Evolutionary conservation across 352 stramenopile species (phyloP), one percentile per base, ranked within the genome.

Genomic region (Halophytophthora batemanensis): DNA sequence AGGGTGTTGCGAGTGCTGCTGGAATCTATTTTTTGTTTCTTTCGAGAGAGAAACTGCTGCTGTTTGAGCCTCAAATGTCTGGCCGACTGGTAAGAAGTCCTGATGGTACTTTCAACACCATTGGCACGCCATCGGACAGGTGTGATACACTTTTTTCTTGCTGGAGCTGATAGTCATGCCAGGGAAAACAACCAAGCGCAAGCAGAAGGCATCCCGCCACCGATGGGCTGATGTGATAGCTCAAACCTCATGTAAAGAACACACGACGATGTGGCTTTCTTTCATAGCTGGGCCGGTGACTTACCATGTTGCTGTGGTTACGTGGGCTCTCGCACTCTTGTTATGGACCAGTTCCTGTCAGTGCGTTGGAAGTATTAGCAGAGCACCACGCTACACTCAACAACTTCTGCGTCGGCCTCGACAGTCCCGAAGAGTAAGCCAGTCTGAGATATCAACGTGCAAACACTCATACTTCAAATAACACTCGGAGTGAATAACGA

Each of bases 311-410:
- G 18, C 34, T 0, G 33, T 38, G 23, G 15, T 23, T 18, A 42
- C 25, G 18, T 37, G 3, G 2, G 18, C 13, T 3, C 47, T 45
- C 46, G 45, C n/a, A 34, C 15, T 3, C 35, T 18, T 52, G 41
- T 13, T 6, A 11, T 51, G 21, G n/a, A 2, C 43, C 29, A 86
- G 75, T 86, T n/a, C 61, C 61, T 17, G 41, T 74, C 17, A 19
- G 49, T 4, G 59, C 68, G 8, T 46, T 88, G 8, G 36, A 69
- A 35, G 56, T 78, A 5, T 50, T 88, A 2, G 49, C 68, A 45
- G 59, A 62, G 6, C 77, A 86, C 19, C 59, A 88, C 22, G 45
- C 46, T 11, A 73, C 51, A 2, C 59, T 88, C 0, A 64, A 69
- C 48, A 64, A 58, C 2, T 85, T 86, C 34, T 86, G 69, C 25